A percentile compares a stretch with the other conserved stretches of the same genome.
phyloP scores from a whole-genome alignment of 495 filamentous ascomycete species.

The Aspergillus kassunensis region DNA sequence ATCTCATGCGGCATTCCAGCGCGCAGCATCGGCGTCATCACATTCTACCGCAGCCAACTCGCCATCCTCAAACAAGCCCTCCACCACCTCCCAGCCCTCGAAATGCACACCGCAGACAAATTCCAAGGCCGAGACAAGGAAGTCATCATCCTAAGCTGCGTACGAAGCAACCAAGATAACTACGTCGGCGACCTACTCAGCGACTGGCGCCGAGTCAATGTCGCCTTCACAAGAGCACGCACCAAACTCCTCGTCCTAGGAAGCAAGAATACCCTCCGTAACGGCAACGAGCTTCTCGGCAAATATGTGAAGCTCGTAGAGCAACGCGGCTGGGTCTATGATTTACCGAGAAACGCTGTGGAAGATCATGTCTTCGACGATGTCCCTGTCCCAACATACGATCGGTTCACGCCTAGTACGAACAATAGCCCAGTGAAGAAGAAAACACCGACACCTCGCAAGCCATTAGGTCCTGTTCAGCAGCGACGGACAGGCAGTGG shows the following conservation, averaged over 20 bases:
- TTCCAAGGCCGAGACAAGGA: constrained; percentile 97
- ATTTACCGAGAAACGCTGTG: constrained; percentile 58
- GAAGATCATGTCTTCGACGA: constrained; percentile 65
- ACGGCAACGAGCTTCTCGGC: constrained; percentile 70
- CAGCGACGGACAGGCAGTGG: constrained; percentile 19
- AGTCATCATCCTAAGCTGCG: constrained; percentile 77
- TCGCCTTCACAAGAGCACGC: constrained; percentile 87
- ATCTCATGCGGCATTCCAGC: constrained; percentile 69
- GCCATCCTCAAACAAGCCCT: constrained; percentile 54
- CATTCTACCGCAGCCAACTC: constrained; percentile 95
- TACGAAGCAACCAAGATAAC: constrained; percentile 76
- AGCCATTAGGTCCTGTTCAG: constrained; percentile 37
- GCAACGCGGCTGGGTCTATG: constrained; percentile 66
- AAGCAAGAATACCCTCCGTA: constrained; percentile 65
- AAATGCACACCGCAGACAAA: constrained; percentile 94
- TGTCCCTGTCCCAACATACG: constrained; percentile 14
- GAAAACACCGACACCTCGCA: constrained; percentile 15
- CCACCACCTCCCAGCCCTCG: constrained; percentile 54
- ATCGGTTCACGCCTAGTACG: constrained; percentile 14
- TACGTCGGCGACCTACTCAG: constrained; percentile 82
- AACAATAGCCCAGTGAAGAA: constrained; percentile 22
- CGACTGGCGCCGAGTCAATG: constrained; percentile 92
- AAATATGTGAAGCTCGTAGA: constrained; percentile 75
- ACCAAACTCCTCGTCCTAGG: constrained; percentile 87
- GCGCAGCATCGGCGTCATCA: constrained; percentile 87